Base-by-base conservation (phyloP, 1,284 basidiomycete species). In the Rhodotorula sp. region DNA sequence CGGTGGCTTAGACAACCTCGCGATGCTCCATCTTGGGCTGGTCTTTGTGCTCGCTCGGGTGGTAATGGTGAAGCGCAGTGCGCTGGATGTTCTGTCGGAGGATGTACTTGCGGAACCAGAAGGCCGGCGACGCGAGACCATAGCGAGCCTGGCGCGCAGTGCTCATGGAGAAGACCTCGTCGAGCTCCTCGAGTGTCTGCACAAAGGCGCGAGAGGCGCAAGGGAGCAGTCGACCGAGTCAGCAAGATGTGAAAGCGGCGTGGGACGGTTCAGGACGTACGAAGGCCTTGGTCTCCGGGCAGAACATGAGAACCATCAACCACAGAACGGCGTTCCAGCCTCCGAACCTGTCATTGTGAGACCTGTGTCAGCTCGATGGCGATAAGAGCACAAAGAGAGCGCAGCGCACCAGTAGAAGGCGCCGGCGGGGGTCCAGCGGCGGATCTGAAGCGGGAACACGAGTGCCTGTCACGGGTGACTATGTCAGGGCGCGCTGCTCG, bases 141-240 rank as follows among this genome's bases (percentile, higher is more conserved):
- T 68, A 72, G 23, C 83, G 80, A 42, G 89, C 87, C 75, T 90
- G 89, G 13, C 82, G 82, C 25, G 78, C 79, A n/a, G 88, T 87
- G 3, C 90, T 88, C 3, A 92, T 86, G 23, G 60, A 64, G 59
- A 75, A 75, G 45, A 75, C 74, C 53, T 70, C 61, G 68, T 89
- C 87, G 60, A 89, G 82, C 79, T 89, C 88, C 80, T 93, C 91
- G 44, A 94, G 85, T 3, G 76, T 71, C 46, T 64, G 59, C 14
- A 8, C 1, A 34, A 34, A 3, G 34, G 34, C 34, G 34, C 34
- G 34, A 2, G 45, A 46, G 45, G n/a, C 5, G 19, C 9, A 7
- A 14, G 7, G n/a, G 85, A 82, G 91, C 92, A 49, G 91, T 8
- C 4, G 27, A 92, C 84, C 67, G 83, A n/a, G 84, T 67, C 17